phyloP scores from a whole-genome alignment of 2,329 filamentous ascomycete genomes.

The Talaromyces sp. region DNA sequence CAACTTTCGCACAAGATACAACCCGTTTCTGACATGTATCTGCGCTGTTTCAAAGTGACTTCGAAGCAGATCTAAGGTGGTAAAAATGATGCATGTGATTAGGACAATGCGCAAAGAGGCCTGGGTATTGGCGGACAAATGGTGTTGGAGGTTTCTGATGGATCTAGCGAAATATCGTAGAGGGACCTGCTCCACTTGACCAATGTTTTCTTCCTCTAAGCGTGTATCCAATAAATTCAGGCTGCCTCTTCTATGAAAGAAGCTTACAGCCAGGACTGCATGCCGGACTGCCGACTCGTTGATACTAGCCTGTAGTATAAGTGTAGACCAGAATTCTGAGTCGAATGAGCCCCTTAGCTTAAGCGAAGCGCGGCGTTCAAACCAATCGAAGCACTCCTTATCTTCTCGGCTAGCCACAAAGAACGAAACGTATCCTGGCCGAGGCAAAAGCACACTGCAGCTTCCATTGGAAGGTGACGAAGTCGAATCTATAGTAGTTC shows the following conservation, averaged over 20 bases:
- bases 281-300: constrained; percentile 9
- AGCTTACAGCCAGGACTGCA: constrained; percentile 11
- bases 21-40: constrained; percentile 6
- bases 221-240: neutral
- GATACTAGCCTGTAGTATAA: constrained; percentile 9
- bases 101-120: constrained; percentile 7
- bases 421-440: constrained; percentile 1
- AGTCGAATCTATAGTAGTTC: neutral
- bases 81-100: constrained; percentile 7
- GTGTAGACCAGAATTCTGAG: constrained; percentile 7
- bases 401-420: constrained; percentile 8
- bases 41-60: constrained; percentile 5
- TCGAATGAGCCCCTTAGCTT: constrained; percentile 9
- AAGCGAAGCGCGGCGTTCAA: constrained; percentile 4
- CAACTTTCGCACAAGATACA: neutral
- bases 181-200: neutral
- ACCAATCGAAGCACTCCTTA: constrained; percentile 12
- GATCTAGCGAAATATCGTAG: constrained; percentile 9
- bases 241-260: neutral
- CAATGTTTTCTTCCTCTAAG: neutral
- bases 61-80: constrained; percentile 9
- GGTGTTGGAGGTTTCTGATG: constrained; percentile 2
- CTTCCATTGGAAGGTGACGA: neutral
- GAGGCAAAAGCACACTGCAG: neutral
- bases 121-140: constrained; percentile 5